A percentile compares a stretch with the other conserved stretches of the same genome.
phyloP scores from a whole-genome alignment of 257 asterid genomes.

The Solanum commersonii region DNA sequence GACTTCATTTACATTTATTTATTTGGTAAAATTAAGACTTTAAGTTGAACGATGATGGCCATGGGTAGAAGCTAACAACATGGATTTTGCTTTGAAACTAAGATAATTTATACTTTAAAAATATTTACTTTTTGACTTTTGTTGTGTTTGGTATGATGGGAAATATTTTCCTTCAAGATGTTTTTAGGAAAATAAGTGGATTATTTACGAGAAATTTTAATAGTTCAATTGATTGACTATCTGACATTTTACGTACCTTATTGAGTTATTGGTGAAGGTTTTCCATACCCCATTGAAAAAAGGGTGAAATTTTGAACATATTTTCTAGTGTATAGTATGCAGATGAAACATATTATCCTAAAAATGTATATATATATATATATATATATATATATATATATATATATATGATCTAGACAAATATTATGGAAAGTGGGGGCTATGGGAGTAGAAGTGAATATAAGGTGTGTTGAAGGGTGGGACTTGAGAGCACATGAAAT shows the following conservation, averaged over 20 bases:
- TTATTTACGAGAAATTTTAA: no score
- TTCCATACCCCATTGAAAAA: not conserved
- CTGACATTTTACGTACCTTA: not conserved
- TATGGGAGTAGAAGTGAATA: not conserved
- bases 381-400: no score
- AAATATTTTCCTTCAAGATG: not conserved
- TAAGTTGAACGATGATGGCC: not conserved
- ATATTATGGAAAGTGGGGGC: not conserved
- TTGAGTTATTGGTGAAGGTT: not conserved
- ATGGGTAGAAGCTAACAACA: not conserved
- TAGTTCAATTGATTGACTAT: not conserved
- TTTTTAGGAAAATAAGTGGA: not conserved
- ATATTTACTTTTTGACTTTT: not conserved
- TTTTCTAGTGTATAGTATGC: not conserved
- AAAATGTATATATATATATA: not conserved
- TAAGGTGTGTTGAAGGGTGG: not conserved
- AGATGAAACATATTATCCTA: not conserved
- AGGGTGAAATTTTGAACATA: not conserved
- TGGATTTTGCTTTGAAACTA: not conserved
- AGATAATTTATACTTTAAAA: not conserved
- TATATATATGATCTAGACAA: not conserved
- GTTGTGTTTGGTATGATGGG: not conserved
- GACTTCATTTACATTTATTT: not conserved
- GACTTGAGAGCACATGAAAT: not conserved
- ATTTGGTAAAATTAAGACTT: not conserved